Evolutionary conservation across 768 basidiomycete genomes (phyloP), one percentile per base, ranked within the genome.

Genomic region (Lactarius psammicola): DNA sequence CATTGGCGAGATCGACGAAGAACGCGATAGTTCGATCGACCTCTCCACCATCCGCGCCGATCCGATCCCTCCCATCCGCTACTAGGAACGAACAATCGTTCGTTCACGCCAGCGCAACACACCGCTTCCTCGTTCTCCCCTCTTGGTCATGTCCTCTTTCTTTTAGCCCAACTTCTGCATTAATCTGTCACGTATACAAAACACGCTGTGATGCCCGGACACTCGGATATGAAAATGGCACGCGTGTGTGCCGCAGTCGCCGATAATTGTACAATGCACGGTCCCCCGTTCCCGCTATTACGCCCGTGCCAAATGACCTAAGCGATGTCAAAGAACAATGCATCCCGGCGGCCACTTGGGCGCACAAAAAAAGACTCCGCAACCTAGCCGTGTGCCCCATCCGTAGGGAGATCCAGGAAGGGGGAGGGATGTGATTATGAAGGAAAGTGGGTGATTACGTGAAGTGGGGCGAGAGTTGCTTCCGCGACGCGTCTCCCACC

Each of bases 1-100:
- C 69, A 90, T 94, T 62, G 92, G 90, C 51, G 93, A 95, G 76
- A 78, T 94, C 61, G 96, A 98, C 75, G 87, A 92, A 68, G 85
- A 85, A 26, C 79, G 91, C 62, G 95, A 98, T 77, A 76, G 83
- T 58, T 80, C 87, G 0, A 84, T 86, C 60, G 90, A 92, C 75
- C 84, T 94, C 44, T 79, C 87, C 0, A 82, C 85, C 36, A 87
- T 97, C 69, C 88, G 86, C 54, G 96, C 96, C 34, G 94, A 95
- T 71, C 95, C 95, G 8, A 81, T 98, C 61, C 87, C 85, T 54
- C 82, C 90, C 26, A 93, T 93, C 65, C 88, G 87, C 70, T 92
- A 92, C 76, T 90, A 76, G 55, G n/a, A 33, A 36, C 36, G 23
- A 59, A 30, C 57, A 38, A 42, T 40, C 15, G 6, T 5, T 42